phyloP scores from a whole-genome alignment of 169 alveolate genomes.

The Babesia ovis region DNA sequence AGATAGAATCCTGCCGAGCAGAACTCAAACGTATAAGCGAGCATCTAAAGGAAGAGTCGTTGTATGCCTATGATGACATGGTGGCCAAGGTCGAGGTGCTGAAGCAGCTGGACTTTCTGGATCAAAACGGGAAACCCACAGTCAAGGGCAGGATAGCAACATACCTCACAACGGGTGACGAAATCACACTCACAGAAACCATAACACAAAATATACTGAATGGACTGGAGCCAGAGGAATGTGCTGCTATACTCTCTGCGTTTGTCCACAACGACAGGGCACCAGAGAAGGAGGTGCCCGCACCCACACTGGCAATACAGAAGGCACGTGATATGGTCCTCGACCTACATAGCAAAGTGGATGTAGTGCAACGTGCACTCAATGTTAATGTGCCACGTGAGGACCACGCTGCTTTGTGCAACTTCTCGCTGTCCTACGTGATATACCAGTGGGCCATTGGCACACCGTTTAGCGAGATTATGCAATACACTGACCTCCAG shows the following conservation, averaged over 20 bases:
- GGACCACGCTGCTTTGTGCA: constrained; percentile 56
- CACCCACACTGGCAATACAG: constrained; percentile 76
- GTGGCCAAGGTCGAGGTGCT: constrained; percentile 79
- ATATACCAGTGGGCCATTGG: constrained; percentile 80
- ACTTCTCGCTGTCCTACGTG: constrained; percentile 62
- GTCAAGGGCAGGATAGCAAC: constrained; percentile 85
- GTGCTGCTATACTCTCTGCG: constrained; percentile 80
- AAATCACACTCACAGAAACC: constrained; percentile 82
- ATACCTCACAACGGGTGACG: constrained; percentile 83
- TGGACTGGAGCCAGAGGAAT: constrained; percentile 75
- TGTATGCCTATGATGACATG: constrained; percentile 80
- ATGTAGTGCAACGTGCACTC: constrained; percentile 62
- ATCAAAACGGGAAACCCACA: constrained; percentile 79
- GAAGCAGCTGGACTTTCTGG: constrained; percentile 80
- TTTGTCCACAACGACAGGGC: constrained; percentile 75
- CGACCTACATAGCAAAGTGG: constrained; percentile 55
- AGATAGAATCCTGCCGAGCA: constrained; percentile 51
- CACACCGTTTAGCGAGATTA: constrained; percentile 73
- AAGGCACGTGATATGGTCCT: constrained; percentile 72
- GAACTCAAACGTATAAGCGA: constrained; percentile 75
- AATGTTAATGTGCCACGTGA: constrained; percentile 44
- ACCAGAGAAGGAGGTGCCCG: constrained; percentile 78
- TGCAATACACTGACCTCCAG: constrained; percentile 77
- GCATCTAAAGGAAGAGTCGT: constrained; percentile 78
- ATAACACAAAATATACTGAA: constrained; percentile 71